phyloP scores from a whole-genome alignment of 768 basidiomycete species.

The Hysterangium stoloniferum region DNA sequence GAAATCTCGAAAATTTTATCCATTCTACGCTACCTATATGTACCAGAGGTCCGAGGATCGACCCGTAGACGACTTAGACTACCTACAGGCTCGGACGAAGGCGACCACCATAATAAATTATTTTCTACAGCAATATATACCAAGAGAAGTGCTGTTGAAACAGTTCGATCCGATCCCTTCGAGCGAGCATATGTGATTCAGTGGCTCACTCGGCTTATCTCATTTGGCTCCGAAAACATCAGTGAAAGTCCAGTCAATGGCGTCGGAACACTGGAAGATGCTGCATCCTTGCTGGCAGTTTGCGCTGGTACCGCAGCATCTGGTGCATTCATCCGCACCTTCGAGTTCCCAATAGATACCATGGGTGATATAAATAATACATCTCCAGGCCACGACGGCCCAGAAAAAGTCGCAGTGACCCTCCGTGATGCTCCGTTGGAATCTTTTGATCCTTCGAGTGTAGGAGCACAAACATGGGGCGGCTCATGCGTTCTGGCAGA shows the following conservation, averaged over 20 bases:
- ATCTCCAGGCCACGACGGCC: neutral
- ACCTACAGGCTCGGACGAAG: neutral
- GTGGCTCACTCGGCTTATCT: constrained; percentile 67
- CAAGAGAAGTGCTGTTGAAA: constrained; percentile 19
- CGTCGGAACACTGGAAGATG: constrained; percentile 26
- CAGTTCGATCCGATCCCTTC: constrained; percentile 49
- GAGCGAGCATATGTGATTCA: constrained; percentile 62
- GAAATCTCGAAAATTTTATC: constrained; percentile 37
- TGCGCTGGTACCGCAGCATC: constrained; percentile 60
- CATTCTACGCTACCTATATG: constrained; percentile 50
- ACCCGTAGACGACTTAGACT: constrained; percentile 28
- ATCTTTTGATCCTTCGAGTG: constrained; percentile 59
- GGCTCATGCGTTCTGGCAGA: constrained; percentile 75
- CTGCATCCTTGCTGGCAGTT: constrained; percentile 54
- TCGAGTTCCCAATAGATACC: constrained; percentile 32
- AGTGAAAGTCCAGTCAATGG: constrained; percentile 23
- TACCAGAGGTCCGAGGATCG: constrained; percentile 54
- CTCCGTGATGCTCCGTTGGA: constrained; percentile 65
- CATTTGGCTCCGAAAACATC: constrained; percentile 10
- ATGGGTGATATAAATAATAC: neutral
- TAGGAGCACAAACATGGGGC: constrained; percentile 89
- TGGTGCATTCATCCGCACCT: constrained; percentile 46
- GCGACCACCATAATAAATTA: neutral
- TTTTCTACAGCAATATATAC: neutral
- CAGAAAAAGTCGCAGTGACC: constrained; percentile 28